Base-by-base conservation (phyloP, 139 green algal genomes). In the Asterochloris erici region DNA sequence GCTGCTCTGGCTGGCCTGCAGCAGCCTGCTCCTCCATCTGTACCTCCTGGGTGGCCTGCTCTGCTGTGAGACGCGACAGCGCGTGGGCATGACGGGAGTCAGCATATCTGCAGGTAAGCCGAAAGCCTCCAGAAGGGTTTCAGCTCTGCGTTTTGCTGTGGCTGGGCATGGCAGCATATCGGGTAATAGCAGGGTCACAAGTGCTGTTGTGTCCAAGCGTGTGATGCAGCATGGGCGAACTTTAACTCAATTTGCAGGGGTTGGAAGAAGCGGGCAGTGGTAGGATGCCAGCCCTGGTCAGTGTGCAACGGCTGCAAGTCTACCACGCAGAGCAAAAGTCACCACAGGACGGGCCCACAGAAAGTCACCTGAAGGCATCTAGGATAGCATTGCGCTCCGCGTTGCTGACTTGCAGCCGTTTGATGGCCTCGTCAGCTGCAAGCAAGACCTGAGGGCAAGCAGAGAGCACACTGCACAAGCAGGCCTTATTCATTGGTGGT, bases 341-440 rank as follows among this genome's bases (percentile, higher is more conserved):
- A 64, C 15, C n/a, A n/a, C 16, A 14, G 16, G 63, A 14, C 16
- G 14, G 63, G 14, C 77, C 63, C 11, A 47, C 73, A 11, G 82
- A 73, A 38, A 63, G 28, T 29, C 82, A 87, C 11, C 79, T 54
- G 64, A 87, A 81, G 21, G 84, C 78, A 16, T 87, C 84, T 21
- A 87, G 69, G 23, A 79, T 79, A 13, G 79, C 84, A 64, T 87
- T 87, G 28, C 84, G 74, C 84, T 87, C 84, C 54, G n/a, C 69
- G 60, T 79, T 76, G 4, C 66, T 74, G 26, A 87, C 73, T 29
- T 87, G 74, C 29, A 87, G 68, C 29, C 79, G 63, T n/a, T 75
- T 73, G 21, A 87, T 54, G 14, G 84, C 74, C 63, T 84, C 79
- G 16, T 87, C 84, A 16, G 81, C 79, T n/a, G 79, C 84, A n/a